Base-by-base conservation (phyloP, 2,329 filamentous ascomycete genomes). In the Coniochaeta hoffmannii region DNA sequence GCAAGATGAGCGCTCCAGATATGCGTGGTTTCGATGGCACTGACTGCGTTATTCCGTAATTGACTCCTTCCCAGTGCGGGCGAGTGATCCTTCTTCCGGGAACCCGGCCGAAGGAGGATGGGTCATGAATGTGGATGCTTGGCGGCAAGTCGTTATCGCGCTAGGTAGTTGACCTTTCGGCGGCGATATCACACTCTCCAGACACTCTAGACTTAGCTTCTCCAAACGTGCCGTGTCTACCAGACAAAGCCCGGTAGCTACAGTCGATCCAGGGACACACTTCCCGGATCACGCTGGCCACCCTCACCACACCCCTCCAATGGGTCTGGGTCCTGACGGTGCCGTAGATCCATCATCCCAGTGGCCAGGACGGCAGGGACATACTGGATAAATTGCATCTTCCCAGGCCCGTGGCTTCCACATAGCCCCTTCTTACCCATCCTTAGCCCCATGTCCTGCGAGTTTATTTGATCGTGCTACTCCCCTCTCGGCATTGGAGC, bases 121-220 rank as follows among this genome's bases (percentile, higher is more conserved):
- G 30, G 32, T 34, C 28, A 51, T 32, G 5, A 32, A 51, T 51
- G 49, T 26, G 32, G n/a, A n/a, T n/a, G 49, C 49, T 34, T 51
- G 49, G 26, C 49, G 49, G 49, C 49, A 51, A 51, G 31, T 31
- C n/a, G 49, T 17, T 51, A 51, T 51, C 49, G 49, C 49, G 31
- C 49, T 51, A 51, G 28, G 49, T 31, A 51, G 31, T 51, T 31
- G 28, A 51, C 17, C 4, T 34, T 34, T 17, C 24, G 28, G 15
- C 19, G 49, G 28, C 28, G 31, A 51, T 24, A 51, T 51, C 28
- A 51, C 26, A n/a, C n/a, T n/a, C n/a, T n/a, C n/a, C n/a, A n/a
- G n/a, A n/a, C n/a, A n/a, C n/a, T n/a, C n/a, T n/a, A n/a, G n/a
- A n/a, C n/a, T n/a, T 51, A 34, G 49, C 19, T 22, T 7, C 44